These are phyloP conservation scores for Xerocomus brunneocitrinus DNA, from an alignment of 768 basidiomycete species.

Conservation along the genomic window DNA sequence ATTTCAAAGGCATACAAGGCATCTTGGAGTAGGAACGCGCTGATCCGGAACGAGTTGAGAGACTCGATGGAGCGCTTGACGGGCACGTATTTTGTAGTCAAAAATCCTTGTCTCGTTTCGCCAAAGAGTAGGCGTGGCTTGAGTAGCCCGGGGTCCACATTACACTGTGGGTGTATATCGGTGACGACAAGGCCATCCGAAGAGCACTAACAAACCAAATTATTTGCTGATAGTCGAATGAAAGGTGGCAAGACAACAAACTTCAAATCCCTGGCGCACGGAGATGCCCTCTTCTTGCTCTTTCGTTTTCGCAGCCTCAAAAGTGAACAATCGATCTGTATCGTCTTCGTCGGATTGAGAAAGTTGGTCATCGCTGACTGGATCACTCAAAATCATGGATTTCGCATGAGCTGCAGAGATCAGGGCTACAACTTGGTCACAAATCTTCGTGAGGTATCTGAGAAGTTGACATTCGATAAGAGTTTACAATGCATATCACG, in stretches of 20 bases:
- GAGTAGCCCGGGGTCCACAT: slow-evolving; percentile 19
- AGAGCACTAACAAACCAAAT: slow-evolving; percentile 3
- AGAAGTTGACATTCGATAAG: neutral
- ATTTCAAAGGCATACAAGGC: slow-evolving; percentile 17
- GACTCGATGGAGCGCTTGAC: slow-evolving; percentile 8
- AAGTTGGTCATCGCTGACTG: slow-evolving; percentile 23
- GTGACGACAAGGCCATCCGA: slow-evolving; percentile 16
- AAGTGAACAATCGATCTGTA: slow-evolving; percentile 50
- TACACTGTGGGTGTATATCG: slow-evolving; percentile 19
- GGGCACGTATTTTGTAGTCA: slow-evolving; percentile 30
- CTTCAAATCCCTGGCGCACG: slow-evolving; percentile 43
- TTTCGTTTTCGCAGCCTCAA: slow-evolving; percentile 51
- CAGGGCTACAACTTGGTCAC: slow-evolving; percentile 49
- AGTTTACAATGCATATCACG: neutral
- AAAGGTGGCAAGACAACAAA: slow-evolving; percentile 12
- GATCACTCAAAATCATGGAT: slow-evolving; percentile 41
- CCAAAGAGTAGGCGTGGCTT: slow-evolving; percentile 35
- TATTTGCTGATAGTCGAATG: neutral
- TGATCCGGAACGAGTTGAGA: slow-evolving; percentile 4
- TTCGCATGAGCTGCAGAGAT: slow-evolving; percentile 44
- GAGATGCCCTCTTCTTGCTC: slow-evolving; percentile 53
- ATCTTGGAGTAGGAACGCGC: slow-evolving; percentile 18
- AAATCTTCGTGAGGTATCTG: slow-evolving; percentile 57
- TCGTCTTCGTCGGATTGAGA: slow-evolving; percentile 34
- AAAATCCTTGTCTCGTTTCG: slow-evolving; percentile 41